Conservation (phyloP, 768 basidiomycete species). For the Fomitopsis pulvina region DNA sequence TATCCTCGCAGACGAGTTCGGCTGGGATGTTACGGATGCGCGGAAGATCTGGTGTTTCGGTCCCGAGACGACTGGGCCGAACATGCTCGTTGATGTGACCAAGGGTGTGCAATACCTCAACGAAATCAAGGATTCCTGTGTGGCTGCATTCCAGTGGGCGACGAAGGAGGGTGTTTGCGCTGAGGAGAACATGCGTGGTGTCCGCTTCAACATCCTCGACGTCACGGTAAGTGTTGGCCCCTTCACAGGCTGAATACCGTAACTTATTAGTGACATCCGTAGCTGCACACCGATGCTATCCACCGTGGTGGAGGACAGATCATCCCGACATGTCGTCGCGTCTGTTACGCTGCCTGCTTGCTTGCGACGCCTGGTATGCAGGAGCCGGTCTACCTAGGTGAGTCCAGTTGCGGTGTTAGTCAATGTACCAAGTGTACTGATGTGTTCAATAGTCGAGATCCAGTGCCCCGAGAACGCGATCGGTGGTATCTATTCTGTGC, state of each 20-base stretch:
- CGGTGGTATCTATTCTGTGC: slow-evolving; percentile 90
- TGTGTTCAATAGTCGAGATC: slow-evolving; percentile 68
- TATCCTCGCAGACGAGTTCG: slow-evolving; percentile 90
- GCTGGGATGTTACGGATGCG: slow-evolving; percentile 99
- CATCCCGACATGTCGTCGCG: slow-evolving; percentile 95
- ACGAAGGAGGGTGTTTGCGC: slow-evolving; percentile 95
- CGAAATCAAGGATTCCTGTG: slow-evolving; percentile 99
- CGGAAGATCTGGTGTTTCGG: slow-evolving; percentile 99
- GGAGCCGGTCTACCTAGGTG: slow-evolving; percentile 93
- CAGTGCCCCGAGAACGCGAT: slow-evolving; percentile 97
- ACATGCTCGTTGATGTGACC: slow-evolving; percentile 94
- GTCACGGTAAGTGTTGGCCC: slow-evolving; percentile 61
- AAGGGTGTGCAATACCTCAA: slow-evolving; percentile 99
- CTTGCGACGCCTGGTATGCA: slow-evolving; percentile 89
- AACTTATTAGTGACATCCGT: slow-evolving; percentile 5
- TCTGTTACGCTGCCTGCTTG: slow-evolving; percentile 91
- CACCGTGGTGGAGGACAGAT: slow-evolving; percentile 99
- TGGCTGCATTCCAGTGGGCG: slow-evolving; percentile 99
- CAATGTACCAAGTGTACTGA: slow-evolving; percentile 7
- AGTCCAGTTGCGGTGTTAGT: no score
- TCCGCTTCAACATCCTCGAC: slow-evolving; percentile 93
- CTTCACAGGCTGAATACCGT: slow-evolving; percentile 1
- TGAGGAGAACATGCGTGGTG: slow-evolving; percentile 99
- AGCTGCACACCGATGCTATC: slow-evolving; percentile 98
- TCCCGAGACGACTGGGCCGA: slow-evolving; percentile 95